Evolutionary conservation across 495 filamentous ascomycete genomes (phyloP), one percentile per base, ranked within the genome.

Genomic region (Talaromyces trachyspermus): DNA sequence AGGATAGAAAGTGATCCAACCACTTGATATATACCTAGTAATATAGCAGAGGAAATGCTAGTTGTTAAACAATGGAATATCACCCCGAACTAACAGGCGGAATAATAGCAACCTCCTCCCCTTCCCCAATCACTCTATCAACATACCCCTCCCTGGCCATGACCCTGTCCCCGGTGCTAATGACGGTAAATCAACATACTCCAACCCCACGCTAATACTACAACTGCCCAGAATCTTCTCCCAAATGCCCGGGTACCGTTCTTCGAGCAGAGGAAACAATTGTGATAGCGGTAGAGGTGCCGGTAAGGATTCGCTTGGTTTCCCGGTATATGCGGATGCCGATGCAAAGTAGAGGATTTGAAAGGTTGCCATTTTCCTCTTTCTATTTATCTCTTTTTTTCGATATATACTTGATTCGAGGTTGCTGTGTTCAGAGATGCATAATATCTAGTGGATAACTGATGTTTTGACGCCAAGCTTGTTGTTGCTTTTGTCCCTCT

Each of bases 101-200:
- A 51, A 98, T 96, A 37, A 98, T 83, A 9, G 85, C 94, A 37
- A 97, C 88, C 65, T 98, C 92, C 54, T 92, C 86, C 14, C 89
- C 90, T 17, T 73, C 78, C 47, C 82, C 57, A 49, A 98, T 59
- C 48, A 98, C 87, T 17, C 62, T 55, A 33, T 68, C 62, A 33
- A 60, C 52, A n/a, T 48, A 14, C 8, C 11, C 22, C 2, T 30
- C 18, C 11, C 23, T 24, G 22, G 12, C 29, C 10, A 9, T 40
- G 9, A 40, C 19, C 23, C 5, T 11, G 6, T 35, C 49, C 22
- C 8, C 14, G 12, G 14, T 32, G 10, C 30, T 14, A 4, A 12
- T 10, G 23, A 19, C 5, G 40, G 64, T 20, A 91, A 48, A 64
- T 98, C 89, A 26, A 95, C 81, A 66, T 97, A 98, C 22, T 89